Evolutionary conservation across 2,329 filamentous ascomycete species (phyloP), one percentile per base, ranked within the genome.

Genomic region (Pseudogymnoascus sp.): DNA sequence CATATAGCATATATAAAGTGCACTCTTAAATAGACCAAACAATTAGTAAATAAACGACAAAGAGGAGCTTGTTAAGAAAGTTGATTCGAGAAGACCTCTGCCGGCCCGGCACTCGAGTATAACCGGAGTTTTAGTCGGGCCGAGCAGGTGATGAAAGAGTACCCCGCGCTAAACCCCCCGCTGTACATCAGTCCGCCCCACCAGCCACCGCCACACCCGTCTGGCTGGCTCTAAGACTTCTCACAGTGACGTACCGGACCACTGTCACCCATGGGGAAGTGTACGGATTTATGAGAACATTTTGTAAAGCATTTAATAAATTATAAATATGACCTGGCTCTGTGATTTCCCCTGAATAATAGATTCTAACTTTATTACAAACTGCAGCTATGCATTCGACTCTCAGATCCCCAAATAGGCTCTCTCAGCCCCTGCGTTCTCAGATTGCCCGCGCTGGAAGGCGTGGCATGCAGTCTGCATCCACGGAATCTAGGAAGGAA

Each of bases 401-500:
- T 14, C 50, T 56, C 50, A 56, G 50, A 56, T 56, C 28, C 28
- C 50, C 50, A 33, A 56, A 56, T 21, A 56, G 50, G 50, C 50
- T 56, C 10, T 56, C 10, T 5, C 50, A 56, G 25, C 50, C 50
- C 5, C 4, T 56, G 50, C 16, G 50, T 33, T 56, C 50, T 56
- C 28, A 33, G 5, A 56, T 56, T 56, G 5, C 50, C 11, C 50
- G 50, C 14, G 50, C 28, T 6, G 50, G 50, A 56, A 33, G 28
- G 10, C 28, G 50, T 4, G n/a, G 28, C 5, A 56, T 56, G 50
- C 50, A 56, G 16, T 56, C 50, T 33, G 50, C 50, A 14, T 14
- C 50, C 5, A 56, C 50, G 11, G 50, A 56, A 1, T 33, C 59
- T 12, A 64, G 60, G 67, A 78, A 80, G 40, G 82, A 84, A 67